Evolutionary conservation across 805 yeast genomes (phyloP).

Genomic region (Wickerhamiella domercqiae): DNA sequence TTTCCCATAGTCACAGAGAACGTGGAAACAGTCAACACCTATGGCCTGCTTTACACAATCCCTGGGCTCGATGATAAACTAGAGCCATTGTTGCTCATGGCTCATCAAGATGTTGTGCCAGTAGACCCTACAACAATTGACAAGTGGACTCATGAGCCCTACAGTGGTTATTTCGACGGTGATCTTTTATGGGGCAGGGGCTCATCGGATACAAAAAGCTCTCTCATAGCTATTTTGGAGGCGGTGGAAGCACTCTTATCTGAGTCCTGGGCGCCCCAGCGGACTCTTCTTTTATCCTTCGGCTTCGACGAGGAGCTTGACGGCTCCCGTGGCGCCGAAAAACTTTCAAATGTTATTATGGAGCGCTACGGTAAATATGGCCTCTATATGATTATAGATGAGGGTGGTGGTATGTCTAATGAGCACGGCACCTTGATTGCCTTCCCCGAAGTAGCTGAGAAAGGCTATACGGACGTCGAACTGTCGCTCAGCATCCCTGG

Average conservation of each 20-base stretch:
- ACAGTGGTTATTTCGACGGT: slow-evolving; percentile 52
- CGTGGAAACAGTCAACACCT: slow-evolving; percentile 41
- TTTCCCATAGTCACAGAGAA: slow-evolving; percentile 39
- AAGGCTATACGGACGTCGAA: slow-evolving; percentile 38
- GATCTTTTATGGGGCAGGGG: slow-evolving; percentile 63
- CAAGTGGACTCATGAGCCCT: slow-evolving; percentile 57
- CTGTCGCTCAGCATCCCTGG: slow-evolving; percentile 47
- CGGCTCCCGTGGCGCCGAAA: slow-evolving; percentile 47
- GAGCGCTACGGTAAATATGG: slow-evolving; percentile 46
- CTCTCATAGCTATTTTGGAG: slow-evolving; percentile 50
- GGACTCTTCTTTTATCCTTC: slow-evolving; percentile 48
- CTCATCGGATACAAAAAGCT: slow-evolving; percentile 56
- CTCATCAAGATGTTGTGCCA: slow-evolving; percentile 76
- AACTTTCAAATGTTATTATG: slow-evolving; percentile 33
- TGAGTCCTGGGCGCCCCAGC: slow-evolving; percentile 40
- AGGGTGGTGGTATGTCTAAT: slow-evolving; percentile 35
- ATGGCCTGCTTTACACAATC: slow-evolving; percentile 51
- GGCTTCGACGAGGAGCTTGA: slow-evolving; percentile 72
- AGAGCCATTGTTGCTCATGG: slow-evolving; percentile 55
- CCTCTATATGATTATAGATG: slow-evolving; percentile 54
- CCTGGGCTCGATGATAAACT: slow-evolving; percentile 35
- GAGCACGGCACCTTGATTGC: slow-evolving; percentile 36
- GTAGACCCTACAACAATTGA: slow-evolving; percentile 39
- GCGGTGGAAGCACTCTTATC: slow-evolving; percentile 41
- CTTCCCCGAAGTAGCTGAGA: slow-evolving; percentile 43